Evolutionary conservation across 176 grass and related monocot genomes (phyloP).

Genomic region (Oryza officinalis): DNA sequence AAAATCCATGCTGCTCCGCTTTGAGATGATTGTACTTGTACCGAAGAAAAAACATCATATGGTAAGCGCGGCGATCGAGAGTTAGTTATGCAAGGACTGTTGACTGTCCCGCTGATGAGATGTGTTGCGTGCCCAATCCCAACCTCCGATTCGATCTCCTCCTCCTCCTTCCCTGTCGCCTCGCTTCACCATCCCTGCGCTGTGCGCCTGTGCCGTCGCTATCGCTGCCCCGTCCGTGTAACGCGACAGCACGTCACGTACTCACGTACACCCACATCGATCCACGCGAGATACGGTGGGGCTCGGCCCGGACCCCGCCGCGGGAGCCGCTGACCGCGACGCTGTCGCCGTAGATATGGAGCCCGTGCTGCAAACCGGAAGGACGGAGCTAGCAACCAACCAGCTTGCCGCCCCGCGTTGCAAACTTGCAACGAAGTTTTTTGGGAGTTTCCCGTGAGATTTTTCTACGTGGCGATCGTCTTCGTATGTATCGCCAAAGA

Average conservation of each 20-base stretch:
- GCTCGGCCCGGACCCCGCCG: too few species aligned
- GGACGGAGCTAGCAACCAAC: too few species aligned
- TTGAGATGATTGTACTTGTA: not conserved
- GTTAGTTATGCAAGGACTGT: not conserved
- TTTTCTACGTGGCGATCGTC: not conserved
- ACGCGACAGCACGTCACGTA: not conserved
- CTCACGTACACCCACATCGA: slow-evolving; percentile 1
- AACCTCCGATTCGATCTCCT: not conserved
- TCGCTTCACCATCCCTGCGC: not conserved
- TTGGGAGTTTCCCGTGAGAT: not conserved
- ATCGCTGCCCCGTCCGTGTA: not conserved
- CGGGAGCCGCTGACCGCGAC: not conserved
- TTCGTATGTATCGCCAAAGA: not conserved
- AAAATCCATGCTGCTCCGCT: not conserved
- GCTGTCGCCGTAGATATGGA: not conserved
- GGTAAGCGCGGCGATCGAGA: too few species aligned
- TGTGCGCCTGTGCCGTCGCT: slow-evolving; percentile 40
- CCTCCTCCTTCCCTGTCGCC: not conserved
- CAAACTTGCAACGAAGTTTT: not conserved
- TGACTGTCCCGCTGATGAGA: not conserved
- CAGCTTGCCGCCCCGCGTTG: too few species aligned
- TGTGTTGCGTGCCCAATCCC: not conserved
- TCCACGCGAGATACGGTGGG: slow-evolving; percentile 28
- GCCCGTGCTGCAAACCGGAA: too few species aligned
- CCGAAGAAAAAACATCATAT: not conserved